These are phyloP conservation scores for Trichoderma parareesei DNA, from an alignment of 495 filamentous ascomycete species.

Conservation along the genomic window DNA sequence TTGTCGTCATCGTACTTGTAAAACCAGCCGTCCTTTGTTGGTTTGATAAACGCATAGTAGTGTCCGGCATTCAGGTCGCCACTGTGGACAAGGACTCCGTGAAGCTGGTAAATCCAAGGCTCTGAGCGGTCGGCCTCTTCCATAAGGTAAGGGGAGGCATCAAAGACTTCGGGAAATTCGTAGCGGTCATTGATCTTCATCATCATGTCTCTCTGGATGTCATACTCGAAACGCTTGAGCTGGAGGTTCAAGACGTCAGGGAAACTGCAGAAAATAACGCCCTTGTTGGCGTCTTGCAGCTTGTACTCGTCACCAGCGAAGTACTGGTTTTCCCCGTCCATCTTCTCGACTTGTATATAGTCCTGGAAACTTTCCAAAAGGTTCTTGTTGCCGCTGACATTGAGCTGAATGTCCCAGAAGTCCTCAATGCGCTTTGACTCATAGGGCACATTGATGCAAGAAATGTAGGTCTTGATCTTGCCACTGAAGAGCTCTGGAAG, in stretches of 20 bases:
- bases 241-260: slow-evolving; percentile 93
- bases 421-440: slow-evolving; percentile 92
- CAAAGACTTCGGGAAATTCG: slow-evolving; percentile 90
- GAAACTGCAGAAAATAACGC: slow-evolving; percentile 93
- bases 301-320: slow-evolving; percentile 81
- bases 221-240: slow-evolving; percentile 96
- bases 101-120: slow-evolving; percentile 82
- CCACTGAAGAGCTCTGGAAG: slow-evolving; percentile 87
- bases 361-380: slow-evolving; percentile 92
- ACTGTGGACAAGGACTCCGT: slow-evolving; percentile 93
- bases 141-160: slow-evolving; percentile 81
- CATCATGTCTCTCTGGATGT: slow-evolving; percentile 91
- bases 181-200: slow-evolving; percentile 99
- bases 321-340: slow-evolving; percentile 98
- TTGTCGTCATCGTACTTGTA: slow-evolving; percentile 97
- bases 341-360: slow-evolving; percentile 90
- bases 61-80: slow-evolving; percentile 97
- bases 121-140: slow-evolving; percentile 81
- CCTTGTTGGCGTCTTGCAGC: slow-evolving; percentile 93
- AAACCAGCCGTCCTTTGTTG: slow-evolving; percentile 83
- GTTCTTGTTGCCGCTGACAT: slow-evolving; percentile 87
- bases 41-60: slow-evolving; percentile 97
- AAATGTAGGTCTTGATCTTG: slow-evolving; percentile 96
- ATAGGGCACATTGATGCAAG: slow-evolving; percentile 96
- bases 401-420: slow-evolving; percentile 98